Evolutionary conservation across 768 basidiomycete species (phyloP).

Genomic region (Agrocybe chaxingu): DNA sequence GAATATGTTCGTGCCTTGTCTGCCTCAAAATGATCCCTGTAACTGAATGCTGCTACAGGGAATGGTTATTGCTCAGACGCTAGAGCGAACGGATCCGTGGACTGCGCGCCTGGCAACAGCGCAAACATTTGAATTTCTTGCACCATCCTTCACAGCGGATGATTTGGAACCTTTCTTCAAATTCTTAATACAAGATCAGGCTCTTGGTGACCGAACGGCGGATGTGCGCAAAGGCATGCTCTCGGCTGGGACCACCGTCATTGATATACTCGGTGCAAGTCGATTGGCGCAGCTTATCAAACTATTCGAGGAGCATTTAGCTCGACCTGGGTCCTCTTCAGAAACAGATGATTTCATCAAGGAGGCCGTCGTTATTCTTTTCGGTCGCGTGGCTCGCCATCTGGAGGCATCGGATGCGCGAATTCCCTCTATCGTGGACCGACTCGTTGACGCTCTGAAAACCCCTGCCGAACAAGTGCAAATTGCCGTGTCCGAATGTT

Average conservation of each 20-base stretch:
- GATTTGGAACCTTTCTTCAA: conserved; percentile 73
- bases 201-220: conserved; percentile 79
- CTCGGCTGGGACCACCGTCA: conserved; percentile 73
- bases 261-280: conserved; percentile 78
- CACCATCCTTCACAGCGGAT: conserved; percentile 58
- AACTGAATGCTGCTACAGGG: conserved; percentile 50
- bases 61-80: conserved; percentile 84
- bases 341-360: conserved; percentile 86
- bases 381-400: conserved; percentile 90
- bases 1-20: conserved; percentile 61
- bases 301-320: conserved; percentile 79
- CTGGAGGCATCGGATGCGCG: conserved; percentile 74
- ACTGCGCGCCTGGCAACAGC: conserved; percentile 75
- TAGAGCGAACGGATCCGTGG: conserved; percentile 92
- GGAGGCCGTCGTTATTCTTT: conserved; percentile 92
- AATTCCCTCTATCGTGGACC: conserved; percentile 77
- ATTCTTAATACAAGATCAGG: conserved; percentile 83
- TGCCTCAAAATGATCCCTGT: not conserved
- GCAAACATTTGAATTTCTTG: conserved; percentile 60
- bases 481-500: conserved; percentile 92
- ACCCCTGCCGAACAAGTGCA: conserved; percentile 97
- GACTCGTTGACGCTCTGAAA: conserved; percentile 84
- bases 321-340: conserved; percentile 47
- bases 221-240: conserved; percentile 88
- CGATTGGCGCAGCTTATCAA: conserved; percentile 72